These are phyloP conservation scores for Ilex aquifolium DNA, from an alignment of 257 asterid genomes.

Conservation along the genomic window DNA sequence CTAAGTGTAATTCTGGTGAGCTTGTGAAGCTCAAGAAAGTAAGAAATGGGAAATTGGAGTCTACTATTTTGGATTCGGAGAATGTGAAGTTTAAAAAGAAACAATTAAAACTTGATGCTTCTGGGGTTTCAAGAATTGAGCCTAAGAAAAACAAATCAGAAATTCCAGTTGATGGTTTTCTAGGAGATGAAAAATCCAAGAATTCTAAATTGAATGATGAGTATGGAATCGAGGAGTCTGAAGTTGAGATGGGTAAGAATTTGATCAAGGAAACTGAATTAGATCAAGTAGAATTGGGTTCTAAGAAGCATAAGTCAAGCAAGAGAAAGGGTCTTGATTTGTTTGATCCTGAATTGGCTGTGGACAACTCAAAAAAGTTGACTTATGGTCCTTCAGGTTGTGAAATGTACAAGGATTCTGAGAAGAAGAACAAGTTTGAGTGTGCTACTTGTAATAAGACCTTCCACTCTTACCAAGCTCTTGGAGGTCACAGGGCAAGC, in stretches of 20 bases:
- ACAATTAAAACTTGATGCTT: conserved; percentile 11
- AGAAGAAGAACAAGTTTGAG: conserved; percentile 36
- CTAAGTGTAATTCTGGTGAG: conserved; percentile 4
- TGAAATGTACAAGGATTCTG: conserved; percentile 12
- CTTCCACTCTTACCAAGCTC: conserved; percentile 77
- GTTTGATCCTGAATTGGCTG: conserved; percentile 10
- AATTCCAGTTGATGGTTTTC: conserved; percentile 10
- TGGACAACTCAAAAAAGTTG: conserved; percentile 10
- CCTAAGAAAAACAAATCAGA: conserved; percentile 15
- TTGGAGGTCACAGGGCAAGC: conserved; percentile 94
- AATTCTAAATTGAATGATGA: conserved; percentile 4
- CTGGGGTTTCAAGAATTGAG: conserved; percentile 22
- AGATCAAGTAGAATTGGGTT: conserved; percentile 17
- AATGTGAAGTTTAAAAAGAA: conserved; percentile 13
- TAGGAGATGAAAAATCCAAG: conserved; percentile 9
- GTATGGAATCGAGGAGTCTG: conserved; percentile 14
- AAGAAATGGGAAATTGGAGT: conserved; percentile 19
- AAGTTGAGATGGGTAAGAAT: conserved; percentile 28
- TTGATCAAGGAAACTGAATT: conserved; percentile 13
- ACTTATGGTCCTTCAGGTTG: conserved; percentile 9
- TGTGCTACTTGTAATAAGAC: conserved; percentile 64
- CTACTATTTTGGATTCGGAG: conserved; percentile 6
- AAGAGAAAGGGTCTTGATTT: conserved; percentile 29
- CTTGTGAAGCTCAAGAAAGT: conserved; percentile 13
- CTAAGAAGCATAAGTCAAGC: conserved; percentile 26